Conservation (phyloP, 306 rosid genomes). For the Quercus agrifolia region DNA sequence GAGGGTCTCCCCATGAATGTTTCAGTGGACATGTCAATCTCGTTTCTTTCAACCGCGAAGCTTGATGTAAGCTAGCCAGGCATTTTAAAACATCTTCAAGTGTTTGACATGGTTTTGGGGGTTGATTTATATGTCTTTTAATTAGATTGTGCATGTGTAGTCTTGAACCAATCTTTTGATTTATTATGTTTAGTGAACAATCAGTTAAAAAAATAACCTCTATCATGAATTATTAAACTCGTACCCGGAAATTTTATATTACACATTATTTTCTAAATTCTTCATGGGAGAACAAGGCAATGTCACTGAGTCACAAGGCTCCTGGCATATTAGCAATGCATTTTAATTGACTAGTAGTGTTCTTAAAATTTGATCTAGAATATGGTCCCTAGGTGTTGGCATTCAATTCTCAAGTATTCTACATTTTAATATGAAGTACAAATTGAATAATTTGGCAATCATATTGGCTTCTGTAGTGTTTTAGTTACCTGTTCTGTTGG, state of each 20-base stretch:
- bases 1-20: conserved; percentile 77
- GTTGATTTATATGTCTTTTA: not conserved
- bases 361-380: not conserved
- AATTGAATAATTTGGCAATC: not conserved
- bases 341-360: too few relatives aligned
- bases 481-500: too few relatives aligned
- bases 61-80: conserved; percentile 43
- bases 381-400: not conserved
- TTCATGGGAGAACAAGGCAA: too few relatives aligned
- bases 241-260: too few relatives aligned
- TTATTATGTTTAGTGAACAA: not conserved
- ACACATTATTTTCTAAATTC: too few relatives aligned
- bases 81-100: not conserved
- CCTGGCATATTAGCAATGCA: too few relatives aligned
- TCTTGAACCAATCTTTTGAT: not conserved
- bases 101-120: not conserved
- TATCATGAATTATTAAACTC: too few relatives aligned
- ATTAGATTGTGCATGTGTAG: not conserved
- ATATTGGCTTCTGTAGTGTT: not conserved
- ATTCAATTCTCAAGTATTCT: not conserved
- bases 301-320: too few relatives aligned
- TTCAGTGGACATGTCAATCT: conserved; percentile 92
- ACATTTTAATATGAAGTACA: not conserved
- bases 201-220: too few relatives aligned
- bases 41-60: conserved; percentile 53